Base-by-base conservation (phyloP, 2,329 filamentous ascomycete genomes). In the Colletotrichum nymphaeae region DNA sequence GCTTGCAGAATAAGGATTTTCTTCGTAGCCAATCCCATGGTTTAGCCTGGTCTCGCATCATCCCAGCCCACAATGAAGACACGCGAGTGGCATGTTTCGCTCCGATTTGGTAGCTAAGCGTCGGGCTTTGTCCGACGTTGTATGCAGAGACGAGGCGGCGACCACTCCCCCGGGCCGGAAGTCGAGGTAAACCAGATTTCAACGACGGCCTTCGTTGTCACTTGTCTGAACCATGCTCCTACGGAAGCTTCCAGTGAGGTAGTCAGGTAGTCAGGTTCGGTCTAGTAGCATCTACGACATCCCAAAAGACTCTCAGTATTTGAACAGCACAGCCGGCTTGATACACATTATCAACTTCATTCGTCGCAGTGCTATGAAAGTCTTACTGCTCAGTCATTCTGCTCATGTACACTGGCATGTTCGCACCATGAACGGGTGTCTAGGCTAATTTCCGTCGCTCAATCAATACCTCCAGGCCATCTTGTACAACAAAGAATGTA, bases 401-500 rank as follows among this genome's bases (percentile, higher is more conserved):
- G 42, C 42, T n/a, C 42, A 49, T 5, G 16, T 22, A 49, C 42
- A n/a, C 1, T 49, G 7, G 8, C 42, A 22, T n/a, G 7, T 49
- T 49, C 19, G 6, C 37, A 11, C 42, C 19, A 49, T n/a, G 1
- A 2, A 49, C 42, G 22, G 7, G 19, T 57, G 16, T 30, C 42
- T 67, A 68, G 4, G 14, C 46, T 1, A 8, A 1, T 26, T 59
- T 14, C 11, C 66, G 30, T 76, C 80, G 81, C 74, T 82, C 83
- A 69, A 88, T 82, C 76, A 83, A 88, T 60, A 90, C 88, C 60
- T 89, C 84, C 73, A 91, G 77, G 0, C 89, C 89, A 63, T 86
- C 83, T 78, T 91, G 89, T 11, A 90, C 88, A 11, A 91, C 89
- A 76, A 91, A 91, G 79, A 90, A 91, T 4, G 88, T 89, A 24